Conservation (phyloP, 2,329 filamentous ascomycete genomes). For the Aspergillus caelatus region DNA sequence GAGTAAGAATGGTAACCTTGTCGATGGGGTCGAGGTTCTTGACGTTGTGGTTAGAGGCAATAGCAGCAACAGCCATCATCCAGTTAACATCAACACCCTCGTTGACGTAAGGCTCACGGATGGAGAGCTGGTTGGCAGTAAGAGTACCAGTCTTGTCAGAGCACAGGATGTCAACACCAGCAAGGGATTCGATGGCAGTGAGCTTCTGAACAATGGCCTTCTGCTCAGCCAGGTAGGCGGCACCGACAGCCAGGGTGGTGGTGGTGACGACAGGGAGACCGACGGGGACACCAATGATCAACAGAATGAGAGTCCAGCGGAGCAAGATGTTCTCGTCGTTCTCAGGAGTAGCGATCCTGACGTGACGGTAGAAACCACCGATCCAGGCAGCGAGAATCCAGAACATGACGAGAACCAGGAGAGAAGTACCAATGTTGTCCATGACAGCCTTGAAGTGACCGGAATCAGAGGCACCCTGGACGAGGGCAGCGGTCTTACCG, state of each 20-base stretch:
- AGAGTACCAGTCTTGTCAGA: slow-evolving; percentile 82
- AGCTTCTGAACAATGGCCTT: slow-evolving; percentile 81
- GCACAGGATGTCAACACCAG: slow-evolving; percentile 76
- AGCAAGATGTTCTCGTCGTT: slow-evolving; percentile 65
- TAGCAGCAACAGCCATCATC: slow-evolving; percentile 80
- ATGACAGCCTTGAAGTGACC: slow-evolving; percentile 84
- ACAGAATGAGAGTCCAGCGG: slow-evolving; percentile 69
- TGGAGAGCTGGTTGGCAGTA: slow-evolving; percentile 63
- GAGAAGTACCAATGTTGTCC: slow-evolving; percentile 75
- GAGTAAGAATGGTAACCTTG: slow-evolving; percentile 75
- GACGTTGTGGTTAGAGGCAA: slow-evolving; percentile 77
- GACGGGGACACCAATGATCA: slow-evolving; percentile 78
- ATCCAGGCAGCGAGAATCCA: slow-evolving; percentile 77
- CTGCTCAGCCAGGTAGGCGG: slow-evolving; percentile 75
- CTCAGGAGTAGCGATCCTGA: slow-evolving; percentile 58
- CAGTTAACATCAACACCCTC: slow-evolving; percentile 79
- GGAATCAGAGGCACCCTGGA: slow-evolving; percentile 74
- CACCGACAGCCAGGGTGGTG: slow-evolving; percentile 75
- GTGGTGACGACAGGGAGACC: slow-evolving; percentile 79
- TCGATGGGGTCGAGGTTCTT: slow-evolving; percentile 78
- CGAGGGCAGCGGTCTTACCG: slow-evolving; percentile 72
- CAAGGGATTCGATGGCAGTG: slow-evolving; percentile 75
- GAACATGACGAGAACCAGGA: slow-evolving; percentile 76
- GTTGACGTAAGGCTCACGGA: slow-evolving; percentile 75
- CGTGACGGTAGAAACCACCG: slow-evolving; percentile 74